Base-by-base conservation (phyloP, 352 stramenopile genomes). In the Globisporangium heterothallicum region DNA sequence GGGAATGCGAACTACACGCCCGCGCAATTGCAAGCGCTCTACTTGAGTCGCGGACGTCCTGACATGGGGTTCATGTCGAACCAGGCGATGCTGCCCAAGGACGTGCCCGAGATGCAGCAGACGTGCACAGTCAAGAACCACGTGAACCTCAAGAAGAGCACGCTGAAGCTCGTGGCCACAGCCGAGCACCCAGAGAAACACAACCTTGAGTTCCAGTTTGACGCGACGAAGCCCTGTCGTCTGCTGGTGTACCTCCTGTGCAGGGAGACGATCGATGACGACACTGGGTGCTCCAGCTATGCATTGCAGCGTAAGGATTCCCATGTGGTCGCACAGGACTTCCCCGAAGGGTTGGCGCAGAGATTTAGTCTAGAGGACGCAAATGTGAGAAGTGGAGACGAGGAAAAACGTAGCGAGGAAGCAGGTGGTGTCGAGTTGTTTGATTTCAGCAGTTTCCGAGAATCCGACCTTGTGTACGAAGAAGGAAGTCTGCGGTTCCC, bases 31-130 rank as follows among this genome's bases (percentile, higher is more conserved):
- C 81, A 94, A 63, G 81, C 84, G 26, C 64, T 94, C 47, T 94
- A 92, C 56, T 50, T 92, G 56, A 92, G 70, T 52, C 75, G 74
- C 42, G 78, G 80, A 1, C 70, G 84, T 2, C 78, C 81, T 0
- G 84, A 94, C 58, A 84, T 92, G 81, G 84, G 72, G 9, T 94
- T 94, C 64, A 86, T 94, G 66, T 84, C 80, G 34, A 81, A 87
- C 58, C 77, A 94, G 49, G 57, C 58, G 34, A 58, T 66, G 34
- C 38, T 67, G 6, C 63, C 64, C 6, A 62, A 81, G 29, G 75
- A 84, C 14, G 52, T 88, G 42, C 84, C 84, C 6, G 81, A 91
- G 64, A 79, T 91, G 62, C 84, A 94, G 62, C 80, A 91, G 53
- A 92, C 84, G 21, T 83, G 67, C 43, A 88, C 81, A 0, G 74